Evolutionary conservation across 140 eudicot species (phyloP), one percentile per base, ranked within the genome.

Genomic region (Erigeron philadelphicus): DNA sequence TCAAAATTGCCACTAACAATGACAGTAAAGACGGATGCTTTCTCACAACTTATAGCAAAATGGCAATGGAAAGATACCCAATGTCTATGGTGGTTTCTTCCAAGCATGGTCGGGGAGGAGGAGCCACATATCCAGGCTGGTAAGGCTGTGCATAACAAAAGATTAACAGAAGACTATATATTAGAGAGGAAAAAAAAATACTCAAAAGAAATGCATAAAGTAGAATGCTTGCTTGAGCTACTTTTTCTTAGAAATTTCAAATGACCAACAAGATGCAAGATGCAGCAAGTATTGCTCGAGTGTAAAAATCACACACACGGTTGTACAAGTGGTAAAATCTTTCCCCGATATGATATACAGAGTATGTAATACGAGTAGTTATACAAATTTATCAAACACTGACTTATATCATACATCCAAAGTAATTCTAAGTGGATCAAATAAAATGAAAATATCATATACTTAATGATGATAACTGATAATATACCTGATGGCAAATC

Each of bases 401-500:
- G 44, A 38, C 3, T 11, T 21, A 54, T 18, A 7, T 58, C 17
- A 58, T 19, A 8, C 9, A n/a, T 25, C 31, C 5, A 48, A 13
- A 54, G 12, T 18, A 70, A 56, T 12, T 70, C 23, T 11, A 21
- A 9, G 42, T 7, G n/a, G 41, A 25, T 21, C 31, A 50, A 50
- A 57, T 5, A 58, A 43, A 60, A 71, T 8, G 57, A 59, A 0
- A 11, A 75, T 46, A 45, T 44, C 15, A 25, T 2, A 56, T 66
- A 55, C 8, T 19, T 21, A 35, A 61, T 47, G 40, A 40, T 13
- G 23, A 35, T 21, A 67, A 64, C 67, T 13, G 23, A 35, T 21
- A 67, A 64, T 64, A 63, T 78, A 92, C 98, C 96, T 92, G 95
- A 80, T 88, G 96, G 77, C 98, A 92, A 11, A 92, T 92, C 84